phyloP scores from a whole-genome alignment of 176 grass and related monocot species.

The Musa acuminata region DNA sequence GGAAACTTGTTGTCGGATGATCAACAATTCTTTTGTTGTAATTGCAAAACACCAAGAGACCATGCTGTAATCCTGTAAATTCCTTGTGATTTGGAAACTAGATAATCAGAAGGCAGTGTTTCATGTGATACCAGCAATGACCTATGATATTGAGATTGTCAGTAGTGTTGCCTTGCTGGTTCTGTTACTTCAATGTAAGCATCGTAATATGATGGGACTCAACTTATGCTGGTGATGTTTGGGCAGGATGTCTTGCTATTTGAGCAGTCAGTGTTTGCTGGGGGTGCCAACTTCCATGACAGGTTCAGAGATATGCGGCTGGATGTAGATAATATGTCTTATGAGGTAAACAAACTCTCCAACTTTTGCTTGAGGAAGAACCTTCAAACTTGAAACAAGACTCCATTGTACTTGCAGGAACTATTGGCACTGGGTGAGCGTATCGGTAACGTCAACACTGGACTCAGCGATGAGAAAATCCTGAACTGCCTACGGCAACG shows the following conservation, averaged over 20 bases:
- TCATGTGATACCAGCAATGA: too few species aligned
- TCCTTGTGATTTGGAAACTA: not conserved
- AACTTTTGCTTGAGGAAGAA: too few species aligned
- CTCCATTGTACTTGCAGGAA: slow-evolving; percentile 6
- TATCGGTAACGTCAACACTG: slow-evolving; percentile 14
- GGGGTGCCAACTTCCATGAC: slow-evolving; percentile 6
- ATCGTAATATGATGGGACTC: not conserved
- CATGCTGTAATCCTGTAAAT: not conserved
- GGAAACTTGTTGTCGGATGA: not conserved
- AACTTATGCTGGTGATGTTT: not conserved
- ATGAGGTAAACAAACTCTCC: not conserved
- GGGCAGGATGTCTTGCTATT: slow-evolving; percentile 1
- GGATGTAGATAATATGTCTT: slow-evolving; percentile 20
- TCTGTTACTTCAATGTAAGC: not conserved
- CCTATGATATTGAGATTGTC: too few species aligned
- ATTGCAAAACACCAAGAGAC: not conserved
- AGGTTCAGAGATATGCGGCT: slow-evolving; percentile 14
- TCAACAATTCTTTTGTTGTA: not conserved
- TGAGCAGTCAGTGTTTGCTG: not conserved
- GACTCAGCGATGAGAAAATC: slow-evolving; percentile 17
- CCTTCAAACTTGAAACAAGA: not conserved
- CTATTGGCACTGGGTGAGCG: slow-evolving; percentile 15
- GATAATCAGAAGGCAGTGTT: not conserved
- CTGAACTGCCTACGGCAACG: not conserved
- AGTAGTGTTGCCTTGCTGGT: not conserved